These are phyloP conservation scores for Paramarasmius palmivorus DNA, from an alignment of 1,284 basidiomycete species.

Conservation along the genomic window DNA sequence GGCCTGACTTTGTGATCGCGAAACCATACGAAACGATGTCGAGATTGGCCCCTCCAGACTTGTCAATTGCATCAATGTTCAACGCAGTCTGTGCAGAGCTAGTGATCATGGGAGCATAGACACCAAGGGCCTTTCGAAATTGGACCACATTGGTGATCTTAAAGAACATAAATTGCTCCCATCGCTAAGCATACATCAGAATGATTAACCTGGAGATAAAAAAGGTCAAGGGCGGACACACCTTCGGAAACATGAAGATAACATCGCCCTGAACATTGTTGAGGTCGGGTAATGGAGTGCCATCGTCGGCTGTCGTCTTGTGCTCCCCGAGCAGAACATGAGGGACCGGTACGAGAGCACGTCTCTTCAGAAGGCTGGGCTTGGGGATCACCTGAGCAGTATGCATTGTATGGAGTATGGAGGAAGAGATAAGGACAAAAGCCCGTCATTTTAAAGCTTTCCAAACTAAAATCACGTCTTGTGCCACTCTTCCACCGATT, in stretches of 20 bases:
- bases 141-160: neutral
- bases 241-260: slow-evolving; percentile 14
- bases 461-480: too few species aligned
- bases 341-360: too few species aligned
- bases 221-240: neutral
- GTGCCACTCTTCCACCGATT: too few species aligned
- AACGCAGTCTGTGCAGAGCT: slow-evolving; percentile 1
- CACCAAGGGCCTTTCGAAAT: neutral
- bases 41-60: neutral
- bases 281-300: slow-evolving; percentile 11
- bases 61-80: neutral
- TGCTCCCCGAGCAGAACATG: neutral
- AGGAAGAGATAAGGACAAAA: too few species aligned
- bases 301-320: neutral
- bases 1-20: slow-evolving; percentile 18
- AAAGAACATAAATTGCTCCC: slow-evolving; percentile 2
- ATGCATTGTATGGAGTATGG: too few species aligned
- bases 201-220: neutral
- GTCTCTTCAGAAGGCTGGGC: too few species aligned
- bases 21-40: slow-evolving; percentile 14
- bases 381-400: too few species aligned
- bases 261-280: slow-evolving; percentile 17
- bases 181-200: neutral
- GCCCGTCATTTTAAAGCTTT: too few species aligned
- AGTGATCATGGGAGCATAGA: neutral